Evolutionary conservation across 345 rosid genomes (phyloP), one percentile per base, ranked within the genome.

Genomic region (Geranium rotundifolium): DNA sequence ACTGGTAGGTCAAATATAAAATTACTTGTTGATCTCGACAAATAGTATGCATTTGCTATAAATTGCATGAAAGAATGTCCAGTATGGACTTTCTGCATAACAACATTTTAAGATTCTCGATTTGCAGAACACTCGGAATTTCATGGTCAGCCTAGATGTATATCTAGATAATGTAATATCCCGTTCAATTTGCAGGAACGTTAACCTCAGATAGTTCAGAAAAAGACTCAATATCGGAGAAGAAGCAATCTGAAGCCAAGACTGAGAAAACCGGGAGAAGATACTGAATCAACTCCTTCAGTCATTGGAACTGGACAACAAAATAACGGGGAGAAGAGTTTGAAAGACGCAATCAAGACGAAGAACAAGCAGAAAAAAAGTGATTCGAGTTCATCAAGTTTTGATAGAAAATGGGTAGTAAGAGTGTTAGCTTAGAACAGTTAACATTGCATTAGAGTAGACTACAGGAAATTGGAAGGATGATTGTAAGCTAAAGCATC

Each of bases 341-440:
- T 91, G 66, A 83, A 83, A 71, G 91, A 91, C 75, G 91, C 95
- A 61, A 82, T 84, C 74, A 91, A 91, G 70, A 90, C 86, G 2
- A 86, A 79, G 75, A 77, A 77, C 76, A 91, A 74, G 74, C 68
- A 88, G 68, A 88, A 84, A 86, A 64, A 77, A 34, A 34, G 41
- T 70, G 72, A 46, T 46, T 46, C 14, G 52, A 46, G 16, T 46
- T 46, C 15, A 37, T 37, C 46, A 37, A 37, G 46, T 37, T 37
- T 37, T 37, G 46, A 23, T 23, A 23, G 27, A 23, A 23, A 23
- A 23, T 23, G 27, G 27, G 27, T n/a, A n/a, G n/a, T n/a, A 23
- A 23, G 27, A 0, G 27, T 23, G 27, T 23, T 23, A 23, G 27
- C 27, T 23, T 23, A 23, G 27, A 23, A 23, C 27, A 23, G 27